Base-by-base conservation (phyloP, 805 yeast genomes). In the Wickerhamomyces hampshirensis region DNA sequence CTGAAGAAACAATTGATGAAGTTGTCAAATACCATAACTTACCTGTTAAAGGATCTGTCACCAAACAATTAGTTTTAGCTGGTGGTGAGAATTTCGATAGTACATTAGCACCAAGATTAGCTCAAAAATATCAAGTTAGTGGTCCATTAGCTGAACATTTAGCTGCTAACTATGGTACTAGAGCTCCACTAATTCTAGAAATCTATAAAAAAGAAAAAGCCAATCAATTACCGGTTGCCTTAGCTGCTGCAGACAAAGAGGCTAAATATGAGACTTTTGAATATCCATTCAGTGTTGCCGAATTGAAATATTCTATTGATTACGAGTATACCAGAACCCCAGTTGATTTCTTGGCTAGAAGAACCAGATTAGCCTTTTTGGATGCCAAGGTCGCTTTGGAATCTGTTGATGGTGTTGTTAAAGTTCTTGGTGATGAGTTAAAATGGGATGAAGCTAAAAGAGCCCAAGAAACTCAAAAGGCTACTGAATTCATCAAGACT, bases 241-340 rank as follows among this genome's bases (percentile, higher is more conserved):
- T 80, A 50, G 81, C 81, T 18, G 55, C 62, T 46, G 53, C 47
- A 14, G 31, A 44, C 18, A 55, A 51, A 30, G 58, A 55, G 24
- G 50, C 66, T 38, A 48, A 52, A 51, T 77, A 63, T 58, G 70
- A 66, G 44, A 64, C 69, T 29, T 82, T 77, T 53, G 82, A 78
- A 46, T 83, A 80, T 63, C 95, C 95, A 50, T 89, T 87, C 66
- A 85, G 94, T 38, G 75, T 88, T 53, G 97, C 93, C 36, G 98
- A 89, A 67, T 71, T 91, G 60, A 72, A 78, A 55, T 91, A 88
- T 65, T 80, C 87, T 10, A 69, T 87, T 50, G 66, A 75, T 43
- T 75, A 85, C 63, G 98, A 89, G 67, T 86, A 87, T 60, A 77
- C 86, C 29, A 75, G 94, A 65, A 84, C 89, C 10, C 94, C 96